phyloP scores from a whole-genome alignment of 345 rosid genomes.

The Theobroma cacao region DNA sequence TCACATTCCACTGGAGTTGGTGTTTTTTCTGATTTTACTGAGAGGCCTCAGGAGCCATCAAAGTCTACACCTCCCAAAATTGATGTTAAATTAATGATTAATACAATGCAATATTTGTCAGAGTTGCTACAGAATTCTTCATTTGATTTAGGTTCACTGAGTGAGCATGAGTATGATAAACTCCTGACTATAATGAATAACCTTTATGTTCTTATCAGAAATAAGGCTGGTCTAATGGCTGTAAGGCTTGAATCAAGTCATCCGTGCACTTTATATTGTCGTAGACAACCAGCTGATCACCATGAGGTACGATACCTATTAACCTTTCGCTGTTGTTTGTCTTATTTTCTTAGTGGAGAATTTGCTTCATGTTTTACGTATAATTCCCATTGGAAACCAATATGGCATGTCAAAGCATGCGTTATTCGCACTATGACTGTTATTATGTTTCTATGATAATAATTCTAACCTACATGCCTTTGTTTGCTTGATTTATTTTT shows the following conservation, averaged over 20 bases:
- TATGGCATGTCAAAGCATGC: background rate
- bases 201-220: conserved; percentile 36
- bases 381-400: background rate
- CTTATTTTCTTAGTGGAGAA: background rate
- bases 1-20: conserved; percentile 24
- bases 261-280: conserved; percentile 23
- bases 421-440: background rate
- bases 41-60: conserved; percentile 15
- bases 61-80: conserved; percentile 29
- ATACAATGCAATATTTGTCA: conserved; percentile 42
- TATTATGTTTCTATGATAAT: background rate
- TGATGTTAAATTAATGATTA: conserved; percentile 37
- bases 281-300: conserved; percentile 27
- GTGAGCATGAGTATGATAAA: conserved; percentile 41
- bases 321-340: background rate
- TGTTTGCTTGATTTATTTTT: background rate
- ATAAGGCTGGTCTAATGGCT: conserved; percentile 26
- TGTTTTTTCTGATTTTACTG: conserved; percentile 21
- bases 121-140: conserved; percentile 46
- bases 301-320: conserved; percentile 36
- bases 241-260: conserved; percentile 18
- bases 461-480: background rate
- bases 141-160: conserved; percentile 29
- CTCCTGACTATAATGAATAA: conserved; percentile 45
- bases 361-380: background rate